phyloP scores from a whole-genome alignment of 192 early-diverging fungal genomes.

The Chytriomyces sp. region DNA sequence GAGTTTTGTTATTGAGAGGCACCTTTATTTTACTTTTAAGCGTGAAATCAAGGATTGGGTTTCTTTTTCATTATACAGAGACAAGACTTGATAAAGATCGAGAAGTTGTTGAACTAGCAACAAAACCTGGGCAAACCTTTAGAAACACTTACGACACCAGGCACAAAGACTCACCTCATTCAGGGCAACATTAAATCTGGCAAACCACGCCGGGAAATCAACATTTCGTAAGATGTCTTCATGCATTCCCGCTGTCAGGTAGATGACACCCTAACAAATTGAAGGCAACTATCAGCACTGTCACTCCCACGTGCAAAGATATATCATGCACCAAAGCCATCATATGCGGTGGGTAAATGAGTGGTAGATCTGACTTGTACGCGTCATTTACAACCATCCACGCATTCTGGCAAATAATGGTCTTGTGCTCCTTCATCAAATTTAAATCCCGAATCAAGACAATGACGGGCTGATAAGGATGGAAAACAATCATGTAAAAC shows the following conservation, averaged over 20 bases:
- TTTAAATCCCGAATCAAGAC: constrained; percentile 3
- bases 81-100: constrained; percentile 61
- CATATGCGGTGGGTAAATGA: constrained; percentile 88
- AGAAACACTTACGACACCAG: neutral
- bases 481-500: constrained; percentile 85
- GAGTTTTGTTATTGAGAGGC: too few species aligned
- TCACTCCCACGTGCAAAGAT: constrained; percentile 25
- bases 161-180: constrained; percentile 55
- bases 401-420: constrained; percentile 25
- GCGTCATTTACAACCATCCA: constrained; percentile 76
- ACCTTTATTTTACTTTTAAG: too few species aligned
- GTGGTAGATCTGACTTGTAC: constrained; percentile 73
- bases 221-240: neutral
- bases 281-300: constrained; percentile 5
- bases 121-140: constrained; percentile 48
- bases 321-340: constrained; percentile 80
- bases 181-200: constrained; percentile 78
- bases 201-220: constrained; percentile 78
- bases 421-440: neutral
- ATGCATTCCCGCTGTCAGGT: constrained; percentile 31
- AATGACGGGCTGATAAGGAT: constrained; percentile 79
- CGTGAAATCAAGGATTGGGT: too few species aligned
- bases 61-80: neutral
- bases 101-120: constrained; percentile 79
- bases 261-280: too few species aligned